Evolutionary conservation across 768 basidiomycete species (phyloP), one percentile per base, ranked within the genome.

Genomic region (Mycena belliarum): DNA sequence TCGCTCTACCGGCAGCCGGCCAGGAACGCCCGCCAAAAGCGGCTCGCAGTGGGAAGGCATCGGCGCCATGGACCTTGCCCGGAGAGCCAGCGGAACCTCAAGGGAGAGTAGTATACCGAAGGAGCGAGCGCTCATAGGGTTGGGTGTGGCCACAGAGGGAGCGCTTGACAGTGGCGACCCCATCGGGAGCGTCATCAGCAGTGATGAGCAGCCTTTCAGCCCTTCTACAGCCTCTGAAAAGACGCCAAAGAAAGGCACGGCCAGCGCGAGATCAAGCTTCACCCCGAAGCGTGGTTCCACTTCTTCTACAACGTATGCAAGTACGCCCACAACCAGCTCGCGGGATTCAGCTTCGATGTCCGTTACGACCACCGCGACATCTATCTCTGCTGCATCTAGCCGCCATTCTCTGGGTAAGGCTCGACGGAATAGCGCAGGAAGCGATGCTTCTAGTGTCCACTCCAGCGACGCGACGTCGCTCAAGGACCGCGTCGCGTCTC

Each of bases 261-360:
- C 78, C 29, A 77, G 80, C 67, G 78, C 83, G 44, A 83, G 91
- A 52, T 79, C 87, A 52, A 91, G 88, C 68, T 88, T 90, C 70
- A 87, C 86, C n/a, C 82, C 88, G 32, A 94, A 95, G 72, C 87
- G 93, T 54, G 88, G 89, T 56, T 95, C 93, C 23, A 87, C 91
- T 11, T 95, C 93, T 7, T 96, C 93, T 4, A 89, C 93, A 21
- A 94, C 83, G 38, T 88, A 93, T 73, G 82, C 89, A 18, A 86
- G 86, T 70, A 93, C 86, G 23, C 88, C 85, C 41, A 83, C 81
- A 16, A 82, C 82, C n/a, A 90, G 88, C 66, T 95, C 93, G 50
- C 82, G 91, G 57, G 93, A 96, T 74, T 95, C 93, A 6, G 88
- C 88, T 20, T 89, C 88, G 1, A 81, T 91, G 73, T 92, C 91